A percentile compares a stretch with the other conserved stretches of the same genome.
phyloP scores from a whole-genome alignment of 2,329 filamentous ascomycete species.

The Aureobasidium sp. region DNA sequence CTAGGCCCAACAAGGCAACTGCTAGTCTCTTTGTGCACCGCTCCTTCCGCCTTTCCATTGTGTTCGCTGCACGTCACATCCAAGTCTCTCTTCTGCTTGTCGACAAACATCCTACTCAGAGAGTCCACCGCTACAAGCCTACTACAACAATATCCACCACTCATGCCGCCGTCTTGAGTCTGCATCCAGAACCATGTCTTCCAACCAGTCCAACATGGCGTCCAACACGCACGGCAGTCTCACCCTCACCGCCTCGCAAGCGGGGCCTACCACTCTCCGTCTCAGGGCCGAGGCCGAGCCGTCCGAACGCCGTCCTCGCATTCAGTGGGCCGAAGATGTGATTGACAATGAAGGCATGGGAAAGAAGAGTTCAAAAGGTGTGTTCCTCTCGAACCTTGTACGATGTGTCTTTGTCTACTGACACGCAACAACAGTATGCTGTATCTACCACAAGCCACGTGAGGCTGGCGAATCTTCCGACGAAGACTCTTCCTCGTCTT shows the following conservation, averaged over 20 bases:
- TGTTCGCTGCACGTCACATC: conserved; percentile 8
- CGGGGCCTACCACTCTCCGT: conserved; percentile 26
- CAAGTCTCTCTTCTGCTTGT: not conserved
- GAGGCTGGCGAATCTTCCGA: conserved; percentile 74
- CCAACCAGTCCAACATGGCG: not conserved
- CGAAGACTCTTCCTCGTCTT: conserved; percentile 49
- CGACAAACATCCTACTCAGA: not conserved
- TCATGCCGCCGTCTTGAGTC: not conserved
- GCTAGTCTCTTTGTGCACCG: not conserved
- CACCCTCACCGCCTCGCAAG: conserved; percentile 24
- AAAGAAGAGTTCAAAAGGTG: conserved; percentile 90
- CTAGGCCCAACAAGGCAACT: not conserved
- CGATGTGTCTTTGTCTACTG: not conserved
- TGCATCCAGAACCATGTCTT: conserved; percentile 8
- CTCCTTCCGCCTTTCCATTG: conserved; percentile 10
- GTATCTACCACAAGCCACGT: conserved; percentile 88
- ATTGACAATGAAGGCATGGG: conserved; percentile 93
- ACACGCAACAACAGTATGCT: conserved; percentile 62
- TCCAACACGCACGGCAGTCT: conserved; percentile 23
- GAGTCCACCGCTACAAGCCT: not conserved
- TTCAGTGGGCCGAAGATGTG: conserved; percentile 89
- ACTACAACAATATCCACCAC: not conserved
- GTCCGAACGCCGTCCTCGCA: conserved; percentile 46
- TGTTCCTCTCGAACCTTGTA: not conserved
- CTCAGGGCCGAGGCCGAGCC: conserved; percentile 33